These are phyloP conservation scores for Syzygium syzygioides DNA, from an alignment of 441 rosid species.

Conservation along the genomic window DNA sequence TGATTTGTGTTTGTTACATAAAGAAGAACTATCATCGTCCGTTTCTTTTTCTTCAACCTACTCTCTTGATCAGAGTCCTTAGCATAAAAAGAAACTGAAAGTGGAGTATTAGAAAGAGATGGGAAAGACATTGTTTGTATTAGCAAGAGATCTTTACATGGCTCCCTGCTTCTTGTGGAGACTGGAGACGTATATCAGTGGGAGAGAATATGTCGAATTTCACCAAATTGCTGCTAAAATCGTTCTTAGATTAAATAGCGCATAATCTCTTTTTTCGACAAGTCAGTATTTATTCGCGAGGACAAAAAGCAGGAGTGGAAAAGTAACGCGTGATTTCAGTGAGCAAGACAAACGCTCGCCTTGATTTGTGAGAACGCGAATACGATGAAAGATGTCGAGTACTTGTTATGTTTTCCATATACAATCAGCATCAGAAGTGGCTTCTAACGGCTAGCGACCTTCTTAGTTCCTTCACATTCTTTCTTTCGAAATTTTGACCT, in stretches of 20 bases:
- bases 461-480: background rate
- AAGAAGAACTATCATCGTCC: background rate
- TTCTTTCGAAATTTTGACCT: background rate
- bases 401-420: background rate
- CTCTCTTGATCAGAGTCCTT: background rate
- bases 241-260: no score
- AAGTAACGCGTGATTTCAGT: background rate
- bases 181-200: background rate
- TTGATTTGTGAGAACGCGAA: background rate
- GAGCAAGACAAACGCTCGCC: background rate
- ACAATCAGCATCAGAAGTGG: background rate
- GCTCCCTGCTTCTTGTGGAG: background rate
- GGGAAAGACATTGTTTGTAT: background rate
- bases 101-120: background rate
- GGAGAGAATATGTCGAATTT: background rate
- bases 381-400: background rate
- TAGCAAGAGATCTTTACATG: background rate
- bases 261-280: no score
- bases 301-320: no score
- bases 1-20: background rate
- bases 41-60: background rate
- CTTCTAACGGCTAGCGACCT: background rate
- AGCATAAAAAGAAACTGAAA: background rate
- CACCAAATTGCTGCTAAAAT: no score
- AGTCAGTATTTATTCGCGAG: no score